These are phyloP conservation scores for Ambrosia hybrid DNA, from an alignment of 140 eudicot species.

Conservation along the genomic window DNA sequence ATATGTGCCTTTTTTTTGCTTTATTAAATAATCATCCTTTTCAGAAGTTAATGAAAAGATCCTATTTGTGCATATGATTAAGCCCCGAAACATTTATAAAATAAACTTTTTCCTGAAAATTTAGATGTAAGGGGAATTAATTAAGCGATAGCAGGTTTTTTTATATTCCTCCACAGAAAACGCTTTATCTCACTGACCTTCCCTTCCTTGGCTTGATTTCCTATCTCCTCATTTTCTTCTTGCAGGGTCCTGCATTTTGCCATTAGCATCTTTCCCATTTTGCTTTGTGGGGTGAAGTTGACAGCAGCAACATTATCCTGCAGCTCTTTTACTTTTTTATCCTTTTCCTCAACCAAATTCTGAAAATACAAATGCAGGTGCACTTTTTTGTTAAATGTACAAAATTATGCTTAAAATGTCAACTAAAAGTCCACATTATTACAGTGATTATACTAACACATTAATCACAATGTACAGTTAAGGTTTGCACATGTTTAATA, in stretches of 20 bases:
- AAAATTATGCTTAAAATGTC: not conserved
- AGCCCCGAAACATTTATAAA: too few relatives aligned
- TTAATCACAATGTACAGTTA: not conserved
- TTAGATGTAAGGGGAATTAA: too few relatives aligned
- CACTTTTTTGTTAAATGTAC: not conserved
- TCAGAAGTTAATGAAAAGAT: too few relatives aligned
- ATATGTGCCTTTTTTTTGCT: not conserved
- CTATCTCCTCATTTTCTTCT: constrained; percentile 95
- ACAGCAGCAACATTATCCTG: constrained; percentile 86
- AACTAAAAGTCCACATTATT: not conserved
- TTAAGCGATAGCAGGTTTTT: not conserved
- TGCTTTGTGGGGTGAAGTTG: constrained; percentile 89
- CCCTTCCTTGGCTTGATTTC: constrained; percentile 96
- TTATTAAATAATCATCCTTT: too few relatives aligned
- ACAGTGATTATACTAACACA: not conserved
- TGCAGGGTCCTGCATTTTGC: constrained; percentile 91
- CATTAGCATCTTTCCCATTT: constrained; percentile 95
- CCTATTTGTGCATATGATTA: not conserved
- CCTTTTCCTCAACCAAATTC: constrained; percentile 99
- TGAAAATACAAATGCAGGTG: constrained; percentile 21
- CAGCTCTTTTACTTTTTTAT: constrained; percentile 84
- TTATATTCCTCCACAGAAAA: not conserved
- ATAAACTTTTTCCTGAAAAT: too few relatives aligned
- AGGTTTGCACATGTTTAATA: not conserved
- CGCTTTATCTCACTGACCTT: constrained; percentile 49